phyloP scores from a whole-genome alignment of 768 basidiomycete species.

The Dentipellis sp. region DNA sequence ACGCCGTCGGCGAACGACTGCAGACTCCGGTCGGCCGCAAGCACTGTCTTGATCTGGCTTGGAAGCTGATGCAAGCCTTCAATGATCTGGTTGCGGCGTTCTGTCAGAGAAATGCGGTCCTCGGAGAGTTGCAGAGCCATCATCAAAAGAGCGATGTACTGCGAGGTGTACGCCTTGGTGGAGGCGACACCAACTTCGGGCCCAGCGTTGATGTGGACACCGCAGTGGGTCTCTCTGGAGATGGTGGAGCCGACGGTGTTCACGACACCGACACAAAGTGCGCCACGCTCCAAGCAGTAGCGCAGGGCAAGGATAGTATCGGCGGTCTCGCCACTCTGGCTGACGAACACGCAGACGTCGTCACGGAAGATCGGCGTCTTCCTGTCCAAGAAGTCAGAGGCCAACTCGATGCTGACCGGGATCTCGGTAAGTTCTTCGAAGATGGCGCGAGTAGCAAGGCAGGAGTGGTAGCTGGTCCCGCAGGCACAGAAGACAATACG shows the following conservation, averaged over 20 bases:
- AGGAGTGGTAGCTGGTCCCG: constrained; percentile 97
- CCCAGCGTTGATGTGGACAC: constrained; percentile 99
- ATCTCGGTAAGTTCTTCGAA: constrained; percentile 99
- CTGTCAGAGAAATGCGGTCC: constrained; percentile 88
- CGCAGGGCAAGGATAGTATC: constrained; percentile 94
- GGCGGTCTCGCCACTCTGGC: constrained; percentile 97
- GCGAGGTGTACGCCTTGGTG: constrained; percentile 98
- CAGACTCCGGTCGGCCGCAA: constrained; percentile 66
- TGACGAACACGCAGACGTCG: constrained; percentile 92
- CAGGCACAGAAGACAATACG: constrained; percentile 98
- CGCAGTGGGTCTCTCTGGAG: constrained; percentile 97
- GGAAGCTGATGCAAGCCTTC: constrained; percentile 88
- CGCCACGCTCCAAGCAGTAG: constrained; percentile 95
- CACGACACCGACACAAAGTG: constrained; percentile 94
- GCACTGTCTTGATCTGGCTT: constrained; percentile 77
- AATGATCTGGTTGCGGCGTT: constrained; percentile 89
- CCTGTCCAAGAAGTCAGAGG: constrained; percentile 96
- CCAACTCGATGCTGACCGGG: constrained; percentile 93
- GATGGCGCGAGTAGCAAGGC: constrained; percentile 91
- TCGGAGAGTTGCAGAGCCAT: constrained; percentile 98
- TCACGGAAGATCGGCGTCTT: constrained; percentile 99
- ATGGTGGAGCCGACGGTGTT: constrained; percentile 98
- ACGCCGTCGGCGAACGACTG: constrained; percentile 81
- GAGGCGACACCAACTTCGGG: constrained; percentile 99
- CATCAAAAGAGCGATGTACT: constrained; percentile 97